Evolutionary conservation across 352 stramenopile species (phyloP).

Genomic region (Phytophthora ohioensis): DNA sequence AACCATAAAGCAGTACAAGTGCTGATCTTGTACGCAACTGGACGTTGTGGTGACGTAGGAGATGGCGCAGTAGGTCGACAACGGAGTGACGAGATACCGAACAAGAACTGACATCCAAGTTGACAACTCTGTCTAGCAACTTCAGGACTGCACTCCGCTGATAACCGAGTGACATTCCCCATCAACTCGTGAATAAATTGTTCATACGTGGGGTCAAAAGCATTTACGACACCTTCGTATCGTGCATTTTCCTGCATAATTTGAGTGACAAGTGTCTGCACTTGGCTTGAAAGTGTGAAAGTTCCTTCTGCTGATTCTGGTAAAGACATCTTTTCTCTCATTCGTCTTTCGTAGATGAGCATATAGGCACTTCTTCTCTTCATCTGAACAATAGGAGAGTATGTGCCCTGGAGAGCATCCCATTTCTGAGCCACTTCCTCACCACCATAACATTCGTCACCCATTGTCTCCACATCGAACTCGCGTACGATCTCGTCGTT

Average conservation of each 20-base stretch:
- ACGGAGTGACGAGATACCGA: conserved; percentile 45
- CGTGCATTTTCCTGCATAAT: conserved; percentile 42
- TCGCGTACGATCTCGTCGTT: conserved; percentile 91
- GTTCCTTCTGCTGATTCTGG: not conserved
- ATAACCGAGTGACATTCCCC: conserved; percentile 8
- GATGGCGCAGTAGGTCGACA: not conserved
- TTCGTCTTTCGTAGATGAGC: conserved; percentile 73
- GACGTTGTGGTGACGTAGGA: not conserved
- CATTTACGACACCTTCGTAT: conserved; percentile 47
- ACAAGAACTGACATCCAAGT: conserved; percentile 48
- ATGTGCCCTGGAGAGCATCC: conserved; percentile 42
- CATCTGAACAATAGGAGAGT: conserved; percentile 56
- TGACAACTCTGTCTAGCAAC: conserved; percentile 24
- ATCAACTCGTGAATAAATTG: conserved; percentile 37
- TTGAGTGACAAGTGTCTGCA: conserved; percentile 28
- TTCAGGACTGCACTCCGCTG: conserved; percentile 1
- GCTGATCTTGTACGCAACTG: conserved; percentile 10
- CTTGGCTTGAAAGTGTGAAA: conserved; percentile 15
- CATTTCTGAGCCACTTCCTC: conserved; percentile 77
- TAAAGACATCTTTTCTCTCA: not conserved
- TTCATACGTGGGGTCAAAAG: conserved; percentile 46
- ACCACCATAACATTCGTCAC: conserved; percentile 91
- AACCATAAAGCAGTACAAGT: conserved; percentile 23
- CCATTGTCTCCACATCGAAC: conserved; percentile 83
- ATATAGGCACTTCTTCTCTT: conserved; percentile 82